Evolutionary conservation across 257 asterid genomes (phyloP).

Genomic region (Nemophila menziesii): DNA sequence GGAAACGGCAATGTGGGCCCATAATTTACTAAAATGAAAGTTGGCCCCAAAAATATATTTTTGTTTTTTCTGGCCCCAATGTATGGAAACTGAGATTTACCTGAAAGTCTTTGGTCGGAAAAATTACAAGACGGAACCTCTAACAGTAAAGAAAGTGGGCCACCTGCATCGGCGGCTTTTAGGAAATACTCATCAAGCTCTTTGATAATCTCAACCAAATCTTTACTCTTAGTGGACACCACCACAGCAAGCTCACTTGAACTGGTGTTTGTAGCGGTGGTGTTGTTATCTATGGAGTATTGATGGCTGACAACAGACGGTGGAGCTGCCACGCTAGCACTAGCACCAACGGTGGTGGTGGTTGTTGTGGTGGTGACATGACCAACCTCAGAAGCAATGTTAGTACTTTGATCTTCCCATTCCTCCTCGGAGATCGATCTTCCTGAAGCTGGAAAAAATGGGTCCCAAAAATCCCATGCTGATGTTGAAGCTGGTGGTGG

Average conservation of each 20-base stretch:
- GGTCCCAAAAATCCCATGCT: slow-evolving; percentile 97
- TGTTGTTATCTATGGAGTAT: slow-evolving; percentile 20
- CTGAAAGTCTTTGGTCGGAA: slow-evolving; percentile 47
- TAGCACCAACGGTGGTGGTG: slow-evolving; percentile 36
- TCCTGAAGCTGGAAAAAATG: slow-evolving; percentile 59
- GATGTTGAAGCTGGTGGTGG: slow-evolving; percentile 37
- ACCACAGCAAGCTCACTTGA: slow-evolving; percentile 71
- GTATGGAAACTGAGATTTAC: slow-evolving; percentile 15
- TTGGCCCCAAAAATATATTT: too few relatives aligned
- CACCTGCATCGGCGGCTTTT: slow-evolving; percentile 82
- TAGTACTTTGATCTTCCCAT: slow-evolving; percentile 69
- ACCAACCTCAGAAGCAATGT: slow-evolving; percentile 44
- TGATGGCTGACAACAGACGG: slow-evolving; percentile 42
- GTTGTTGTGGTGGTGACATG: too few relatives aligned
- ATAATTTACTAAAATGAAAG: too few relatives aligned
- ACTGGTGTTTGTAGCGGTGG: slow-evolving; percentile 35
- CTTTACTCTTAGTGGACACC: slow-evolving; percentile 68
- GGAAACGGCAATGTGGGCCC: background rate
- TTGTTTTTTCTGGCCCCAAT: too few relatives aligned
- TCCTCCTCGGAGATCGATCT: slow-evolving; percentile 63
- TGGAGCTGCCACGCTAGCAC: slow-evolving; percentile 44
- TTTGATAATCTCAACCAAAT: slow-evolving; percentile 63
- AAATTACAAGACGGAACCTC: slow-evolving; percentile 62
- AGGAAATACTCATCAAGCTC: slow-evolving; percentile 84
- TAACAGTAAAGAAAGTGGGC: slow-evolving; percentile 54